A percentile compares a stretch with the other conserved stretches of the same genome.
Conservation (phyloP, 177 flowering plant species). For the Vitis hybrid region DNA sequence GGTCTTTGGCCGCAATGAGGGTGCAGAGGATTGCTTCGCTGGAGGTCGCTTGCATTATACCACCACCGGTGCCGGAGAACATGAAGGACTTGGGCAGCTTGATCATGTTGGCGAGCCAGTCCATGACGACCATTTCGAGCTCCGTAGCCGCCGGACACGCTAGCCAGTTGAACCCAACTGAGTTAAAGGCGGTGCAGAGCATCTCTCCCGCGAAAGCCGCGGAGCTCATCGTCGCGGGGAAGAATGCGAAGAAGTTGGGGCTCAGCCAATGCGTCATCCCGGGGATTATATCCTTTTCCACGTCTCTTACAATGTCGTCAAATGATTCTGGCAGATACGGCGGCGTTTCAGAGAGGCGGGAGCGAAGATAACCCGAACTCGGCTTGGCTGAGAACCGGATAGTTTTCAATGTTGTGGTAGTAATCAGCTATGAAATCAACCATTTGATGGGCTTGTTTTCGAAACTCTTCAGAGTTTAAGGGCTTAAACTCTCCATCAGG, state of each 20-base stretch:
- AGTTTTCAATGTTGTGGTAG: constrained; percentile 48
- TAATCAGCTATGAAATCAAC: constrained; percentile 73
- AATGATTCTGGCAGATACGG: constrained; percentile 56
- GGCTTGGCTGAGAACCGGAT: constrained; percentile 65
- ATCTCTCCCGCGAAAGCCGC: constrained; percentile 73
- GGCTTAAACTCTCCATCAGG: constrained; percentile 33
- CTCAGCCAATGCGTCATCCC: constrained; percentile 81
- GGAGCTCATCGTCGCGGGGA: constrained; percentile 59
- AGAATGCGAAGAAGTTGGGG: constrained; percentile 72
- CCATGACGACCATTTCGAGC: constrained; percentile 70
- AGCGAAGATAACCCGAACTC: constrained; percentile 57
- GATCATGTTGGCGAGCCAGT: constrained; percentile 69
- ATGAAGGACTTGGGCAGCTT: constrained; percentile 53
- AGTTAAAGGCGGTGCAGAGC: constrained; percentile 59
- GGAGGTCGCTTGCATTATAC: constrained; percentile 60
- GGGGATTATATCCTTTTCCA: constrained; percentile 47
- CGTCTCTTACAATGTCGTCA: constrained; percentile 47
- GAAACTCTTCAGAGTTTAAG: constrained; percentile 55
- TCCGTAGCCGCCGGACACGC: constrained; percentile 81
- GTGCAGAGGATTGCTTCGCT: constrained; percentile 59
- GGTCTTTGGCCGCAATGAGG: constrained; percentile 56
- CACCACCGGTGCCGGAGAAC: constrained; percentile 63
- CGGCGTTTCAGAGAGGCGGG: constrained; percentile 39
- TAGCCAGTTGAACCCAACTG: constrained; percentile 76
- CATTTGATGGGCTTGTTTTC: constrained; percentile 51